A percentile compares a stretch with the other conserved stretches of the same genome.
phyloP scores from a whole-genome alignment of 441 rosid genomes.

The Gossypium schwendimanii region DNA sequence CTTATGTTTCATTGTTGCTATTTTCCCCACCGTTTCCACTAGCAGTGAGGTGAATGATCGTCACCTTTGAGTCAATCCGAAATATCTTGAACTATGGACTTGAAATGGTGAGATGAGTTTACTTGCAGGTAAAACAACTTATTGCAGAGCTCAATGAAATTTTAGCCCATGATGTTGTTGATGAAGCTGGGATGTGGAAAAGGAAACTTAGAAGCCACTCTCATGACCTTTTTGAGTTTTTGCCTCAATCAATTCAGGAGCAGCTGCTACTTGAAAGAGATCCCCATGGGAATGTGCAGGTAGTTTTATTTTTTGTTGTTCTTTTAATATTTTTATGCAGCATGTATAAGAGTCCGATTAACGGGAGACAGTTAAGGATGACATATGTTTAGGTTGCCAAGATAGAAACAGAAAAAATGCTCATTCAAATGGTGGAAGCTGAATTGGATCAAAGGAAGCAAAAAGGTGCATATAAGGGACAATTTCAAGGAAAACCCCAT shows the following conservation, averaged over 20 bases:
- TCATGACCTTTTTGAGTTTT: slow-evolving; percentile 66
- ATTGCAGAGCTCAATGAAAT: slow-evolving; percentile 92
- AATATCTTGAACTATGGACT: neutral
- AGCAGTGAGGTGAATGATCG: neutral
- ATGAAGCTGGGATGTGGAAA: slow-evolving; percentile 81
- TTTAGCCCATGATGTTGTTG: slow-evolving; percentile 78
- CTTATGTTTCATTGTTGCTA: neutral
- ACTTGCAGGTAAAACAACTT: slow-evolving; percentile 74
- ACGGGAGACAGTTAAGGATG: neutral
- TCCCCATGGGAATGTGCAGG: slow-evolving; percentile 66
- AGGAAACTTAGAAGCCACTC: slow-evolving; percentile 76
- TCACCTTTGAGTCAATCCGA: neutral
- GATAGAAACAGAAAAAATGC: slow-evolving; percentile 99
- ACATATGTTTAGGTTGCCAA: slow-evolving; percentile 65
- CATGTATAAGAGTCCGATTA: neutral
- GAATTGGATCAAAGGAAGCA: slow-evolving; percentile 87
- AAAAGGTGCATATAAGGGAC: slow-evolving; percentile 57
- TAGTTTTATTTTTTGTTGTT: neutral
- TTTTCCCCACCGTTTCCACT: neutral
- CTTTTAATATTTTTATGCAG: neutral
- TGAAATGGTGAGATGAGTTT: neutral
- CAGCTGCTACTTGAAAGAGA: slow-evolving; percentile 97
- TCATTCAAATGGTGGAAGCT: slow-evolving; percentile 94
- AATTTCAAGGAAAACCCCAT: slow-evolving; percentile 90
- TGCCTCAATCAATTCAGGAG: slow-evolving; percentile 74